Conservation (phyloP, 176 grass and related monocot genomes). For the Musa acuminata region DNA sequence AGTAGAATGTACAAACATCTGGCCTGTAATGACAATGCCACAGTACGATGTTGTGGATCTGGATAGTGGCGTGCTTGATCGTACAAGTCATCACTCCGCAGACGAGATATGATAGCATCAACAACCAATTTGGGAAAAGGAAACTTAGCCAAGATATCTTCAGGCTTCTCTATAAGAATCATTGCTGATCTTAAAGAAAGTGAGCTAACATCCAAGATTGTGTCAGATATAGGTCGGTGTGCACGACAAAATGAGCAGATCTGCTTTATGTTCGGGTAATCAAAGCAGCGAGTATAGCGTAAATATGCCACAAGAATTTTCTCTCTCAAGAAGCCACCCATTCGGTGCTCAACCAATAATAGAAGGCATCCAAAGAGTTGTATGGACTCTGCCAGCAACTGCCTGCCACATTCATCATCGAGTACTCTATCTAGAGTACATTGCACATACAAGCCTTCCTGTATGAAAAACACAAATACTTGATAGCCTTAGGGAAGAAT, state of each 20-base stretch:
- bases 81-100: slow-evolving; percentile 51
- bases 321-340: slow-evolving; percentile 43
- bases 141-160: slow-evolving; percentile 58
- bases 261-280: slow-evolving; percentile 36
- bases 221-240: slow-evolving; percentile 15
- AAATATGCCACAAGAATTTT: slow-evolving; percentile 55
- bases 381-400: slow-evolving; percentile 53
- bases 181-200: slow-evolving; percentile 14
- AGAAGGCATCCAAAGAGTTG: slow-evolving; percentile 48
- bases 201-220: slow-evolving; percentile 2
- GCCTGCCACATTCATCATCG: slow-evolving; percentile 31
- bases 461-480: slow-evolving; percentile 12
- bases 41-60: slow-evolving; percentile 51
- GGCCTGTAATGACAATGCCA: slow-evolving; percentile 51
- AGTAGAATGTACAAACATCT: slow-evolving; percentile 42
- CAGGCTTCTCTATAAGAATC: slow-evolving; percentile 40
- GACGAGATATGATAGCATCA: slow-evolving; percentile 42
- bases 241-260: slow-evolving; percentile 45
- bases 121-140: slow-evolving; percentile 42
- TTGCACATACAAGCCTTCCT: slow-evolving; percentile 56
- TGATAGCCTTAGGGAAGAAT: neutral
- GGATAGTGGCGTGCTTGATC: slow-evolving; percentile 38
- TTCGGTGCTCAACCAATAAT: slow-evolving; percentile 49
- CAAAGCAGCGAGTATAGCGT: slow-evolving; percentile 36
- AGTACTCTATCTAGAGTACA: slow-evolving; percentile 60